A percentile compares a stretch with the other conserved stretches of the same genome.
Evolutionary conservation across 148 eudicot genomes (phyloP).

Genomic region (Chenopodium suecicum): DNA sequence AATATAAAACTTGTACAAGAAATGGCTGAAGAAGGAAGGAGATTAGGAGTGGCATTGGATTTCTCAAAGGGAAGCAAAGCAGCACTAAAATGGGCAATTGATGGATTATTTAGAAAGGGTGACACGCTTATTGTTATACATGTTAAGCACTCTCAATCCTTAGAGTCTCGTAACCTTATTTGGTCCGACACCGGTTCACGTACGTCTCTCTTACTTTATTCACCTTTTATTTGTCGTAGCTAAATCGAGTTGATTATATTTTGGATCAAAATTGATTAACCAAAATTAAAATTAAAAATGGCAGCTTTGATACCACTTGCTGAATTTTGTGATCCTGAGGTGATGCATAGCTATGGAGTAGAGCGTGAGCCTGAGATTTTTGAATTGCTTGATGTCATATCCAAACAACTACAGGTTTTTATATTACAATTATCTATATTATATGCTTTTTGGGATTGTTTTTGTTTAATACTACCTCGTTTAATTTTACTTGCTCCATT

Average conservation of each 20-base stretch:
- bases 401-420: conserved; percentile 32
- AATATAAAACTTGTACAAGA: not conserved
- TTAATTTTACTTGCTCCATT: too few relatives aligned
- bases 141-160: conserved; percentile 23
- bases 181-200: conserved; percentile 45
- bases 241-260: too few relatives aligned
- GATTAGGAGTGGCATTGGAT: conserved; percentile 46
- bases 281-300: not conserved
- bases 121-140: conserved; percentile 34
- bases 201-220: conserved; percentile 13
- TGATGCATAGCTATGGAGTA: conserved; percentile 40
- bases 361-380: conserved; percentile 43
- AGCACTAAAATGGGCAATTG: conserved; percentile 49
- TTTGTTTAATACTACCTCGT: not conserved
- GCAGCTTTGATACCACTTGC: conserved; percentile 42
- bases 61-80: conserved; percentile 48
- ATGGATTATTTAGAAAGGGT: conserved; percentile 22
- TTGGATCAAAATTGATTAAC: too few relatives aligned
- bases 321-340: conserved; percentile 30
- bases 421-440: not conserved
- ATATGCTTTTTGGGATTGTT: not conserved
- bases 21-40: conserved; percentile 26
- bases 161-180: conserved; percentile 42
- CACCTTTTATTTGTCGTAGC: too few relatives aligned
- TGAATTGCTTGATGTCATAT: conserved; percentile 26